phyloP scores from a whole-genome alignment of 495 filamentous ascomycete species.

The Penicillium pulvis region DNA sequence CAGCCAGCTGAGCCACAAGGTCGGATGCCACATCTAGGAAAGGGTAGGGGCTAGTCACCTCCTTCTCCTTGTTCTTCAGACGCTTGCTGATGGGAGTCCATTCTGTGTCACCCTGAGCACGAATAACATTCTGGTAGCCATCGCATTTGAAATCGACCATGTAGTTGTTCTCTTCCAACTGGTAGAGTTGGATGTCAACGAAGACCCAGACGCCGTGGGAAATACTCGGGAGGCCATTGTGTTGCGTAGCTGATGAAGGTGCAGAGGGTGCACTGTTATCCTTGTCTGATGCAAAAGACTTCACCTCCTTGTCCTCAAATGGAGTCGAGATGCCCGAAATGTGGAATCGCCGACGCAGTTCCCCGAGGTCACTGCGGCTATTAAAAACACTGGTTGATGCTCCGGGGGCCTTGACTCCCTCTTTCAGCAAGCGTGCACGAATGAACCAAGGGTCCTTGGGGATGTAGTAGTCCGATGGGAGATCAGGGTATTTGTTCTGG shows the following conservation, averaged over 20 bases:
- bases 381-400: slow-evolving; percentile 56
- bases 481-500: slow-evolving; percentile 50
- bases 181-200: slow-evolving; percentile 94
- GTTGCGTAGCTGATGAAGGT: slow-evolving; percentile 45
- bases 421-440: slow-evolving; percentile 80
- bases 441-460: slow-evolving; percentile 97
- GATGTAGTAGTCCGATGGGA: slow-evolving; percentile 66
- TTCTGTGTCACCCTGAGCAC: slow-evolving; percentile 45
- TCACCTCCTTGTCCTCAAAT: slow-evolving; percentile 29
- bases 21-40: slow-evolving; percentile 58
- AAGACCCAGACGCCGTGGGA: slow-evolving; percentile 66
- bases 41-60: slow-evolving; percentile 57
- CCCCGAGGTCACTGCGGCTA: slow-evolving; percentile 59
- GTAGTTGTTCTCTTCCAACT: slow-evolving; percentile 89
- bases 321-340: slow-evolving; percentile 43
- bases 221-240: slow-evolving; percentile 36
- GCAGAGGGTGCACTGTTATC: slow-evolving; percentile 36
- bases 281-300: slow-evolving; percentile 29
- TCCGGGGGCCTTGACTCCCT: slow-evolving; percentile 60
- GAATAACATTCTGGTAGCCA: slow-evolving; percentile 84
- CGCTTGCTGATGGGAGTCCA: slow-evolving; percentile 53
- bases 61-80: slow-evolving; percentile 54
- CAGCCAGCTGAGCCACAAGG: slow-evolving; percentile 55
- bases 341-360: slow-evolving; percentile 50
- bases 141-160: slow-evolving; percentile 98